Conservation (phyloP, 164 flowering plant species). For the Dillenia turbinata region DNA sequence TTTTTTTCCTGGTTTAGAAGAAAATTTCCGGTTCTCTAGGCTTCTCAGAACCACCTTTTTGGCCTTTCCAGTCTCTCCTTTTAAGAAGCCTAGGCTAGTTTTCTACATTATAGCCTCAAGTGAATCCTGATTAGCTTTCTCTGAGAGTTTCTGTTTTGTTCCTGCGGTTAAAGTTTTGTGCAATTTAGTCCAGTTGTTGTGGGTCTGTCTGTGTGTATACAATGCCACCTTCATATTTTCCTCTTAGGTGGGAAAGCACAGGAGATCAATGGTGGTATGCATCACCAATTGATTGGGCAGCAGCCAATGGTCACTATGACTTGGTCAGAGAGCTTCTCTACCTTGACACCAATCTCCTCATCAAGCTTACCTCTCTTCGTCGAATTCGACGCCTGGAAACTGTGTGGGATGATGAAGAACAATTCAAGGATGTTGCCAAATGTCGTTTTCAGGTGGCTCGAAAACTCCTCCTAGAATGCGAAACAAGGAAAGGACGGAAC, state of each 20-base stretch:
- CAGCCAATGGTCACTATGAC: slow-evolving; percentile 84
- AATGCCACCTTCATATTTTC: slow-evolving; percentile 62
- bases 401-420: slow-evolving; percentile 83
- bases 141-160: not conserved
- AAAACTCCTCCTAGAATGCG: slow-evolving; percentile 51
- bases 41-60: too few species aligned
- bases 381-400: slow-evolving; percentile 87
- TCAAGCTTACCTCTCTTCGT: slow-evolving; percentile 86
- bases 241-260: slow-evolving; percentile 96
- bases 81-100: not conserved
- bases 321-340: slow-evolving; percentile 76
- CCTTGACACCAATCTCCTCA: slow-evolving; percentile 76
- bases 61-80: not conserved
- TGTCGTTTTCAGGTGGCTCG: slow-evolving; percentile 61
- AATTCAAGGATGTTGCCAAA: slow-evolving; percentile 51
- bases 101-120: not conserved
- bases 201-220: not conserved
- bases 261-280: slow-evolving; percentile 99
- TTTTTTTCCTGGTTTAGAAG: too few species aligned
- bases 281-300: slow-evolving; percentile 83
- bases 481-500: slow-evolving; percentile 32
- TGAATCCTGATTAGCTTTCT: slow-evolving; percentile 2
- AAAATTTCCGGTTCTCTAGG: not conserved
- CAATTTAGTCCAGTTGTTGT: not conserved
- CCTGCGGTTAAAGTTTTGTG: too few species aligned